Percentiles rank a stretch among this genome's conserved stretches.
Evolutionary conservation across 768 basidiomycete genomes (phyloP).

Genomic region (Gelatoporia subvermispora): DNA sequence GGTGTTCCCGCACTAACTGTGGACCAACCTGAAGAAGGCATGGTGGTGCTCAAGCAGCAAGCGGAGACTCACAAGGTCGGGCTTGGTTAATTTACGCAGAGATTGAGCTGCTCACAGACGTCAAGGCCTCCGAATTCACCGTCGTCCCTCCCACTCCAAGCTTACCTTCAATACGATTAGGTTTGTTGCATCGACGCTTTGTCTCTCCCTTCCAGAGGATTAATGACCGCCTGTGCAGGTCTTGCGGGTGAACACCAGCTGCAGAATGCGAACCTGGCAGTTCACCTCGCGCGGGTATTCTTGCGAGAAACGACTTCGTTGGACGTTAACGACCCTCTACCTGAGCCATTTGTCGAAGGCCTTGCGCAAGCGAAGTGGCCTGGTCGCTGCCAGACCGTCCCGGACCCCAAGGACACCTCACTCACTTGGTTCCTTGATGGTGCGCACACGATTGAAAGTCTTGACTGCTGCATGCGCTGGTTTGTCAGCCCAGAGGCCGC

Average conservation of each 20-base stretch:
- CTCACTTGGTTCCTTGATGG: constrained; percentile 92
- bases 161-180: constrained; percentile 55
- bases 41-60: constrained; percentile 61
- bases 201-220: constrained; percentile 1
- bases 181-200: constrained; percentile 28
- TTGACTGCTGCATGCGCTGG: constrained; percentile 86
- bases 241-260: constrained; percentile 83
- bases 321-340: constrained; percentile 33
- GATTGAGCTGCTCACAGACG: constrained; percentile 4
- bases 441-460: constrained; percentile 90
- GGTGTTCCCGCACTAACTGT: constrained; percentile 85
- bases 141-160: constrained; percentile 51
- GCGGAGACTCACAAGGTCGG: constrained; percentile 64
- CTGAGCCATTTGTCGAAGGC: constrained; percentile 52
- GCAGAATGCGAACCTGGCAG: constrained; percentile 84
- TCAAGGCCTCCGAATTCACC: constrained; percentile 63
- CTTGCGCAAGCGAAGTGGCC: constrained; percentile 81
- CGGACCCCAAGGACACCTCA: constrained; percentile 46
- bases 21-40: constrained; percentile 63
- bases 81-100: neutral
- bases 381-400: constrained; percentile 85
- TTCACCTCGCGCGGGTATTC: constrained; percentile 67
- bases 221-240: constrained; percentile 41
- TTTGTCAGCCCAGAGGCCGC: constrained; percentile 62
- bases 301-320: constrained; percentile 33